Conservation (phyloP, 768 basidiomycete genomes). For the Xerocomus brunneocitrinus region DNA sequence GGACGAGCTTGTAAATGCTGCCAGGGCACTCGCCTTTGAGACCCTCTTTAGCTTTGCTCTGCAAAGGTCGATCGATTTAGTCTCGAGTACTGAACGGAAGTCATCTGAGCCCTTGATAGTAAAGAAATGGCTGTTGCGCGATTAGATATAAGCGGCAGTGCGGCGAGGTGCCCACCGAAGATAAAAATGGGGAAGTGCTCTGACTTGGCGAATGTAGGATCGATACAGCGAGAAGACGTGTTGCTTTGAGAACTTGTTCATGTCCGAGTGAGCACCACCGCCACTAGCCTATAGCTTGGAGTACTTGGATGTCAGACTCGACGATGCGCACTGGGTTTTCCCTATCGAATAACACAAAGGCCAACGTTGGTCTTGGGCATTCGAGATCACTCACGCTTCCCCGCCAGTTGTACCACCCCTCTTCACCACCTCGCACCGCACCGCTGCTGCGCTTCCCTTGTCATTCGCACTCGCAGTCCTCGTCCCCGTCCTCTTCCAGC, state of each 20-base stretch:
- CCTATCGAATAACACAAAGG: background rate
- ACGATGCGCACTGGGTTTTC: background rate
- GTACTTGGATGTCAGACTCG: background rate
- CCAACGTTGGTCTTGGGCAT: background rate
- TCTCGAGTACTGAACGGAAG: conserved; percentile 43
- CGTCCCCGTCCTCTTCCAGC: conserved; percentile 8
- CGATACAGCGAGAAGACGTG: conserved; percentile 34
- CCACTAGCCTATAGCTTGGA: background rate
- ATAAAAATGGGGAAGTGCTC: conserved; percentile 41
- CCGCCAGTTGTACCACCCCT: conserved; percentile 11
- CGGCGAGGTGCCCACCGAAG: conserved; percentile 36
- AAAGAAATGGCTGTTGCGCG: conserved; percentile 53
- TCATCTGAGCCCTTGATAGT: conserved; percentile 56
- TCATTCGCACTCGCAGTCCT: background rate
- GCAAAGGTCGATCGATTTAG: conserved; percentile 30
- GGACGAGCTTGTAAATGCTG: background rate
- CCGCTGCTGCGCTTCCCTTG: conserved; percentile 19
- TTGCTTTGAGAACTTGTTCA: background rate
- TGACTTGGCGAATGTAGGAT: conserved; percentile 38
- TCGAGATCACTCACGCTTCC: conserved; percentile 13
- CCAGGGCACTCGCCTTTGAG: conserved; percentile 39
- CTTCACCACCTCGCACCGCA: conserved; percentile 2
- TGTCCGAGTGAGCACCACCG: background rate
- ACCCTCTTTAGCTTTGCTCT: conserved; percentile 45
- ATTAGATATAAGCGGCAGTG: background rate